Evolutionary conservation across 2,329 filamentous ascomycete species (phyloP).

Genomic region (Monosporascus sp.): DNA sequence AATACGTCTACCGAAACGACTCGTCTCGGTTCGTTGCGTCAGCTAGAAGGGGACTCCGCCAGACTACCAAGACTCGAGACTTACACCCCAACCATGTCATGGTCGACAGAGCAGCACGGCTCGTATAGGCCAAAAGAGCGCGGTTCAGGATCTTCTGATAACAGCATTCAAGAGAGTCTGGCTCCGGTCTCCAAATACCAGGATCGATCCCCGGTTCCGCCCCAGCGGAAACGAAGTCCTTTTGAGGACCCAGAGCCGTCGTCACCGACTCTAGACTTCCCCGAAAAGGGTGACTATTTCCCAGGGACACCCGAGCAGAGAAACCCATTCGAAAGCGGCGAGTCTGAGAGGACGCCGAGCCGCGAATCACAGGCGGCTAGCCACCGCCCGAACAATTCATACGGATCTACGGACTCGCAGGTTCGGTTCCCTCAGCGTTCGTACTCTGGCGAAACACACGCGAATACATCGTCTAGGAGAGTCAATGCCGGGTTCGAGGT

Average conservation of each 20-base stretch:
- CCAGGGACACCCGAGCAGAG: slow-evolving; percentile 7
- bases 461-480: slow-evolving; percentile 17
- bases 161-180: slow-evolving; percentile 4
- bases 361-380: slow-evolving; percentile 4
- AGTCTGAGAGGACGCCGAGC: not conserved
- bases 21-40: slow-evolving; percentile 8
- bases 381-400: slow-evolving; percentile 7
- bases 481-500: slow-evolving; percentile 26
- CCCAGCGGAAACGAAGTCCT: slow-evolving; percentile 8
- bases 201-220: slow-evolving; percentile 5
- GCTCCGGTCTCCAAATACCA: slow-evolving; percentile 12
- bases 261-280: slow-evolving; percentile 9
- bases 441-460: slow-evolving; percentile 20
- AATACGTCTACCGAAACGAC: slow-evolving; percentile 7
- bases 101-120: slow-evolving; percentile 12
- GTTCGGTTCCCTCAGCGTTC: slow-evolving; percentile 18
- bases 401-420: not conserved
- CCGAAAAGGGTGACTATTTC: slow-evolving; percentile 3
- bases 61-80: slow-evolving; percentile 15
- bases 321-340: slow-evolving; percentile 8
- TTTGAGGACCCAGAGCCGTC: slow-evolving; percentile 13
- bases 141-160: slow-evolving; percentile 21
- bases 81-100: slow-evolving; percentile 22
- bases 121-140: slow-evolving; percentile 7
- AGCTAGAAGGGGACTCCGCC: slow-evolving; percentile 5